Evolutionary conservation across 176 grass and related monocot species (phyloP).

Genomic region (Pontederia paniculata): DNA sequence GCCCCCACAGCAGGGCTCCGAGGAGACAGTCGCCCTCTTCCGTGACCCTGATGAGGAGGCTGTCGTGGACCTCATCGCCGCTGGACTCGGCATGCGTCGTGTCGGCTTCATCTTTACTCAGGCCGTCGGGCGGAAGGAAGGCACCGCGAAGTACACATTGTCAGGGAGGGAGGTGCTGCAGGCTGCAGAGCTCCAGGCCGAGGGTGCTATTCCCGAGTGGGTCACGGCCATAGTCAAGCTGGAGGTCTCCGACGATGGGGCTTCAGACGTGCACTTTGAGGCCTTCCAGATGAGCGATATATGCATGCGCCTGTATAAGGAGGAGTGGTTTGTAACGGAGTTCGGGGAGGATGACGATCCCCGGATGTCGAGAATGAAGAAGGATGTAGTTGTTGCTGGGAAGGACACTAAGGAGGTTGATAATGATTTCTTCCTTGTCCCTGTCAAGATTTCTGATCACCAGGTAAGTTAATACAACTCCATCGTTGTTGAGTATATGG

Average conservation of each 20-base stretch:
- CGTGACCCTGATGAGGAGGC: slow-evolving; percentile 56
- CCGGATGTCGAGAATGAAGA: slow-evolving; percentile 60
- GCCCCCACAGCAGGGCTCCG: slow-evolving; percentile 59
- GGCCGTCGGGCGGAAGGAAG: slow-evolving; percentile 70
- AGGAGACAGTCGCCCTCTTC: slow-evolving; percentile 47
- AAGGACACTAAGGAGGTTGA: slow-evolving; percentile 88
- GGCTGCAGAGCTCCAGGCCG: slow-evolving; percentile 52
- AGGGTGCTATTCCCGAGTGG: slow-evolving; percentile 66
- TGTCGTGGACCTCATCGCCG: slow-evolving; percentile 61
- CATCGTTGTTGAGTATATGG: background rate
- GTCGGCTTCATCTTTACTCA: slow-evolving; percentile 83
- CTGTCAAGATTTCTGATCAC: slow-evolving; percentile 93
- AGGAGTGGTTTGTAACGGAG: slow-evolving; percentile 59
- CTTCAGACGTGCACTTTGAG: slow-evolving; percentile 79
- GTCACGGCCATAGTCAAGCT: slow-evolving; percentile 81
- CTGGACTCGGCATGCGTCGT: slow-evolving; percentile 61
- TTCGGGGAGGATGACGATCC: slow-evolving; percentile 52
- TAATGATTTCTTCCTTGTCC: slow-evolving; percentile 91
- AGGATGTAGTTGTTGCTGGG: slow-evolving; percentile 63
- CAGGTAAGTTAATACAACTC: slow-evolving; percentile 29
- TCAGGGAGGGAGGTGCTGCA: slow-evolving; percentile 77
- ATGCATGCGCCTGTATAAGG: slow-evolving; percentile 79
- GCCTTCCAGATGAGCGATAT: slow-evolving; percentile 97
- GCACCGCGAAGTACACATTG: slow-evolving; percentile 79
- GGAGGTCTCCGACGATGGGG: slow-evolving; percentile 51